Conservation (phyloP, 371 early-diverging fungal genomes). For the Cladochytrium tenue region DNA sequence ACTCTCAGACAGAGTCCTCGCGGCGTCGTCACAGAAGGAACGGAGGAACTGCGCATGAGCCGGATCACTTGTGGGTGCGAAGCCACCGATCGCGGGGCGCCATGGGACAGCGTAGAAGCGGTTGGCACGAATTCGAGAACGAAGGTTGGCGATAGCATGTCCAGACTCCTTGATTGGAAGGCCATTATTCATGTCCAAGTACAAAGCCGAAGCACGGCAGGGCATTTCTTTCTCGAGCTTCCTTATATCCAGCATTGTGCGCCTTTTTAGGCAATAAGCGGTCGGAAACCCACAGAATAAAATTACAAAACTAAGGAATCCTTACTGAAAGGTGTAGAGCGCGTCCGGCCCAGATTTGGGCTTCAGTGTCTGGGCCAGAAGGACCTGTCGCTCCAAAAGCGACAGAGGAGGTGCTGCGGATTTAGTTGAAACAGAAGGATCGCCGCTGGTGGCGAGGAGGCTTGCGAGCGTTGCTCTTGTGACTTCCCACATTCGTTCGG, state of each 20-base stretch:
- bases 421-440: too few species aligned
- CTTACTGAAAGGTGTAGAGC: slow-evolving; percentile 20
- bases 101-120: slow-evolving; percentile 32
- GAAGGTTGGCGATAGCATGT: slow-evolving; percentile 16
- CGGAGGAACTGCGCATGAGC: slow-evolving; percentile 19
- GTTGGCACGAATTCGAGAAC: slow-evolving; percentile 20
- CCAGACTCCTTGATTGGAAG: slow-evolving; percentile 14
- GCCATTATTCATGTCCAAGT: slow-evolving; percentile 19
- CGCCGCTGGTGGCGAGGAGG: too few species aligned
- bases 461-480: slow-evolving; percentile 6
- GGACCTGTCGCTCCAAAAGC: slow-evolving; percentile 2
- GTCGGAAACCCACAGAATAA: neutral
- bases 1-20: slow-evolving; percentile 20
- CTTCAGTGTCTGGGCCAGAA: neutral
- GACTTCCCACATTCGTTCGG: slow-evolving; percentile 10
- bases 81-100: slow-evolving; percentile 16
- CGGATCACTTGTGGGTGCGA: slow-evolving; percentile 12
- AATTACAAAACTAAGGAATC: slow-evolving; percentile 7
- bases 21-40: slow-evolving; percentile 24
- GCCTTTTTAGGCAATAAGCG: too few species aligned
- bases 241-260: slow-evolving; percentile 28
- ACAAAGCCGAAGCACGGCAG: too few species aligned
- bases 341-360: neutral
- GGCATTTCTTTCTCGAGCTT: too few species aligned
- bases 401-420: slow-evolving; percentile 4